phyloP scores from a whole-genome alignment of 164 flowering plant species.

The Buxus sempervirens region DNA sequence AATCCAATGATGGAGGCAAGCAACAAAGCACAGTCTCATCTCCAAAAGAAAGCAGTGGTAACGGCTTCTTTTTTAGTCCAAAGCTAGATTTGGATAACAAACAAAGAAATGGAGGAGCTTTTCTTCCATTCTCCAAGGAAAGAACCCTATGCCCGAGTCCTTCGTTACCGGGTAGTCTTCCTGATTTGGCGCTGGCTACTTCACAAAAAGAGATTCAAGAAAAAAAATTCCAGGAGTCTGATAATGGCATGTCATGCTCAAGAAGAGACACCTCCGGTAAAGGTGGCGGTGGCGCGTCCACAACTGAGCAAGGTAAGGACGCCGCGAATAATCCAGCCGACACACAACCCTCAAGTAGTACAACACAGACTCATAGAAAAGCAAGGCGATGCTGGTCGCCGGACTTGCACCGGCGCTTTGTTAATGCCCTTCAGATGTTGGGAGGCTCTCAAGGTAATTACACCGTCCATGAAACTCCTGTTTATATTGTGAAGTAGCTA shows the following conservation, averaged over 20 bases:
- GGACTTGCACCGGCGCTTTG: conserved; percentile 90
- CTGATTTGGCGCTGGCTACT: conserved; percentile 71
- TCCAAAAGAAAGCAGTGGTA: conserved; percentile 32
- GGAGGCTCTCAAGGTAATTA: conserved; percentile 95
- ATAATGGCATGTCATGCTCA: conserved; percentile 22
- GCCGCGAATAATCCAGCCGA: conserved; percentile 22
- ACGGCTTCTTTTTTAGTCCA: conserved; percentile 37
- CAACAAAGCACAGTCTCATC: conserved; percentile 25
- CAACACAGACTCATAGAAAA: conserved; percentile 66
- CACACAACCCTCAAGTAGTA: conserved; percentile 24
- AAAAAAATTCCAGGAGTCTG: conserved; percentile 36
- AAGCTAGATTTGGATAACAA: conserved; percentile 57
- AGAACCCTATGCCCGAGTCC: conserved; percentile 29
- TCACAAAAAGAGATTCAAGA: conserved; percentile 47
- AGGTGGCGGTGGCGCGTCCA: conserved; percentile 16
- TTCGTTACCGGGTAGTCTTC: conserved; percentile 27
- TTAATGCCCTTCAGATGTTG: conserved; percentile 92
- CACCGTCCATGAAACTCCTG: too few relatives aligned
- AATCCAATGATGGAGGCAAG: conserved; percentile 40
- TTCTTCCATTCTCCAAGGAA: conserved; percentile 83
- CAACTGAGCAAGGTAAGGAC: conserved; percentile 36
- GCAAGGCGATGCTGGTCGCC: conserved; percentile 99
- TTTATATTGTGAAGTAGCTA: too few relatives aligned
- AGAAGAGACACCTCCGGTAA: conserved; percentile 38
- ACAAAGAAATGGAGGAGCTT: conserved; percentile 76